These are phyloP conservation scores for Paramarasmius palmivorus DNA, from an alignment of 1,284 basidiomycete genomes.

Conservation along the genomic window DNA sequence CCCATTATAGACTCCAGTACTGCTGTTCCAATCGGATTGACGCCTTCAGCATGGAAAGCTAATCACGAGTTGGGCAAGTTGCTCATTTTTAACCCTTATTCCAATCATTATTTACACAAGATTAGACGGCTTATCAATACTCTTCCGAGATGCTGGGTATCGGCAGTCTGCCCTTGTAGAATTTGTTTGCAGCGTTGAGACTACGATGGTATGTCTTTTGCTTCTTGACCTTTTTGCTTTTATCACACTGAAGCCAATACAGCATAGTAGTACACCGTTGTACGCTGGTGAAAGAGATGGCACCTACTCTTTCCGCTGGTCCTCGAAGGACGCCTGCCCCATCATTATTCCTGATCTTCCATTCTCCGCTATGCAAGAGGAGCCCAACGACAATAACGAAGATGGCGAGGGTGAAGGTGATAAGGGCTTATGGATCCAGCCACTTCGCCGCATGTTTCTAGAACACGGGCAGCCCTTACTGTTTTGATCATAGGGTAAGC, in stretches of 20 bases:
- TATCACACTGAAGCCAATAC: background rate
- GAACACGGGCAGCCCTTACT: background rate
- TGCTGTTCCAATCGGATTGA: too few species aligned
- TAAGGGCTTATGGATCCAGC: background rate
- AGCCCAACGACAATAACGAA: background rate
- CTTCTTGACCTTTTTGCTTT: background rate
- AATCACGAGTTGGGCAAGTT: too few species aligned
- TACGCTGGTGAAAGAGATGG: background rate
- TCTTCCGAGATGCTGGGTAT: background rate
- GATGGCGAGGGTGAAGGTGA: background rate
- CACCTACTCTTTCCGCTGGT: constrained; percentile 1
- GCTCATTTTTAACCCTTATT: too few species aligned
- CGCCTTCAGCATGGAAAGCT: too few species aligned
- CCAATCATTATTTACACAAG: too few species aligned
- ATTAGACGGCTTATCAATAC: background rate
- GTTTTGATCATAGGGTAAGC: constrained; percentile 2
- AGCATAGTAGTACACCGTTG: background rate
- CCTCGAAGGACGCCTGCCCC: background rate
- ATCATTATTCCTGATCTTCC: background rate
- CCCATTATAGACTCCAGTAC: background rate
- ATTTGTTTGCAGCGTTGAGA: background rate
- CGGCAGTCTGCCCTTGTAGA: background rate
- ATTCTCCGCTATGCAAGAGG: background rate
- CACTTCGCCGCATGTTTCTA: background rate
- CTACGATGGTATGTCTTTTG: background rate